Evolutionary conservation across 805 yeast species (phyloP), one percentile per base, ranked within the genome.

Genomic region (Cyberlindnera lachancei): DNA sequence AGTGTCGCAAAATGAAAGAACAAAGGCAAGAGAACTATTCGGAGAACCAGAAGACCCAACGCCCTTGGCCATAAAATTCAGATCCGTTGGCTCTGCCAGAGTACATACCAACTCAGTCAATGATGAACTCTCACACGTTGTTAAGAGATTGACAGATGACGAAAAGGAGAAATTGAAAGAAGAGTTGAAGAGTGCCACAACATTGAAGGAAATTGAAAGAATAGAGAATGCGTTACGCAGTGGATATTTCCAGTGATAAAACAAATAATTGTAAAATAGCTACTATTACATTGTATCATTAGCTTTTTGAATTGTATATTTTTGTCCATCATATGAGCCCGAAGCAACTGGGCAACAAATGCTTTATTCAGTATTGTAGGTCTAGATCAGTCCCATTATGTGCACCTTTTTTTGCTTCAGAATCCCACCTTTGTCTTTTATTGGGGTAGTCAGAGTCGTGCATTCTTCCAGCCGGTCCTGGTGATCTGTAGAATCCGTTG

Each of bases 201-300:
- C 77, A 31, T 51, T 88, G 36, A 82, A 70, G 6, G 96, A 88
- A 41, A 82, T 87, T 6, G 82, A 78, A 36, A 59, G 73, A 31
- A 70, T 87, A 16, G 94, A 85, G 51, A 60, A 56, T 18, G 62
- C 72, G 15, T 57, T 81, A 27, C 55, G 56, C 34, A 58, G 52
- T 21, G 75, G 65, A 4, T 56, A 56, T 34, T 19, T 53, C 21
- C 52, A 35, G 35, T 18, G 10, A 19, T 19, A n/a, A n/a, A n/a
- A n/a, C n/a, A n/a, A n/a, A n/a, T n/a, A n/a, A n/a, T n/a, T n/a
- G n/a, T n/a, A n/a, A n/a, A n/a, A n/a, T n/a, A n/a, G n/a, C n/a
- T n/a, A n/a, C n/a, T n/a, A n/a, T n/a, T n/a, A n/a, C n/a, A n/a
- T n/a, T n/a, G n/a, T n/a, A 20, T 20, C 22, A 20, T 20, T 11